These are phyloP conservation scores for Austroboletus novae-zelandiae DNA, from an alignment of 1,284 basidiomycete species.

Conservation along the genomic window DNA sequence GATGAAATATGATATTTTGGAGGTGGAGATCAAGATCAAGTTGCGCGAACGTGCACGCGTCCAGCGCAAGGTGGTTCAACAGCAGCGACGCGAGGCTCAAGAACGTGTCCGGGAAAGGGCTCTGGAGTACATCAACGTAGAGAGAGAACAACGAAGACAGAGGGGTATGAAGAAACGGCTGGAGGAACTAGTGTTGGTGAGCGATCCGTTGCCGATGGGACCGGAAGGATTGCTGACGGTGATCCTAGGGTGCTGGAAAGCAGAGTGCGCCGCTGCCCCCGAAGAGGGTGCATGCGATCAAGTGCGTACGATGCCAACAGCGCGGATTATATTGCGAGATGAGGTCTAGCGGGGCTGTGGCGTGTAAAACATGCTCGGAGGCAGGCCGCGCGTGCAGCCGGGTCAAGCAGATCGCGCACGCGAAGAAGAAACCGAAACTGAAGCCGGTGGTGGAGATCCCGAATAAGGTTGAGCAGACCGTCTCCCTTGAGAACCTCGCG, in stretches of 20 bases:
- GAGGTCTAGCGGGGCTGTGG: too few species aligned
- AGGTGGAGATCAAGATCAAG: background rate
- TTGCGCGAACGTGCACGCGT: background rate
- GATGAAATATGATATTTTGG: background rate
- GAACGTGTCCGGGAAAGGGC: background rate
- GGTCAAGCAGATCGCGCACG: background rate
- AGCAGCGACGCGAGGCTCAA: background rate
- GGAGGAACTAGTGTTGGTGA: too few species aligned
- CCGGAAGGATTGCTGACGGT: too few species aligned
- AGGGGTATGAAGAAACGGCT: background rate
- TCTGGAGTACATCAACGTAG: background rate
- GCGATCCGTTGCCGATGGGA: too few species aligned
- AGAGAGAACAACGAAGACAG: background rate
- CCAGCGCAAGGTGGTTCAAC: background rate
- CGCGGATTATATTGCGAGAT: too few species aligned
- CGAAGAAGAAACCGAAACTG: background rate
- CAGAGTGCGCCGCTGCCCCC: too few species aligned
- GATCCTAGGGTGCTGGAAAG: too few species aligned
- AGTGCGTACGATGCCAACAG: too few species aligned
- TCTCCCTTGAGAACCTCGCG: background rate
- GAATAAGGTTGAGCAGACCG: background rate
- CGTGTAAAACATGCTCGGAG: too few species aligned
- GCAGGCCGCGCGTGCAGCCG: background rate
- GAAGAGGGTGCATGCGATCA: too few species aligned
- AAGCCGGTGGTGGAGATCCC: background rate